phyloP scores from a whole-genome alignment of 2,329 filamentous ascomycete genomes.

The Dactylellina leptospora region DNA sequence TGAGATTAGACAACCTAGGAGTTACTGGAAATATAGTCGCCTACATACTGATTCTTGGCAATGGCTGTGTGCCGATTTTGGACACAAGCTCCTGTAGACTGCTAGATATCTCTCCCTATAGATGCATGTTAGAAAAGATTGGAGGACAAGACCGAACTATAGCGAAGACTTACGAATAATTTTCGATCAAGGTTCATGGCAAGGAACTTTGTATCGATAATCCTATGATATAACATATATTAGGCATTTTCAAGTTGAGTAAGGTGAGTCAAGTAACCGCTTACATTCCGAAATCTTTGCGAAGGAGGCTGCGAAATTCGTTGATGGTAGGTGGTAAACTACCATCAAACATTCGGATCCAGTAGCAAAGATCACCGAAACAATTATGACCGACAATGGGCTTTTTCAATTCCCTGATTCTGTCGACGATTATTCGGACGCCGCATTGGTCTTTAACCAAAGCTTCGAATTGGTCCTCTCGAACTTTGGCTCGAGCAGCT shows the following conservation, averaged over 20 bases:
- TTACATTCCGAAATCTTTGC: slow-evolving; percentile 62
- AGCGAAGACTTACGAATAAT: slow-evolving; percentile 8
- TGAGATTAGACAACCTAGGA: neutral
- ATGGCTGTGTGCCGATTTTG: slow-evolving; percentile 14
- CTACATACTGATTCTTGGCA: slow-evolving; percentile 33
- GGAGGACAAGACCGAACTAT: neutral
- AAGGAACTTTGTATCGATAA: slow-evolving; percentile 72
- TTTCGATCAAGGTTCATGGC: slow-evolving; percentile 60
- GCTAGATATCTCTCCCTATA: slow-evolving; percentile 24
- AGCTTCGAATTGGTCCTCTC: slow-evolving; percentile 55
- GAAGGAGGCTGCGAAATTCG: slow-evolving; percentile 66
- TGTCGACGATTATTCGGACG: slow-evolving; percentile 55
- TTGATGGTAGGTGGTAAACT: slow-evolving; percentile 66
- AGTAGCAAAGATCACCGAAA: slow-evolving; percentile 71
- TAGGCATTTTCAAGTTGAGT: neutral
- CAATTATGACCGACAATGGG: slow-evolving; percentile 72
- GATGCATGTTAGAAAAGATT: slow-evolving; percentile 10
- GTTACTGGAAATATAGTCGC: neutral
- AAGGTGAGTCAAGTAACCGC: neutral
- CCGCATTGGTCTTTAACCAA: slow-evolving; percentile 54
- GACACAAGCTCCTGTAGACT: slow-evolving; percentile 24
- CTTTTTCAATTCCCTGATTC: slow-evolving; percentile 57
- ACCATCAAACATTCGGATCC: slow-evolving; percentile 71
- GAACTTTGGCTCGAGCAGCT: slow-evolving; percentile 58
- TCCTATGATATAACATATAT: slow-evolving; percentile 57